These are phyloP conservation scores for Mrakia gelida DNA, from an alignment of 768 basidiomycete species.

Conservation along the genomic window DNA sequence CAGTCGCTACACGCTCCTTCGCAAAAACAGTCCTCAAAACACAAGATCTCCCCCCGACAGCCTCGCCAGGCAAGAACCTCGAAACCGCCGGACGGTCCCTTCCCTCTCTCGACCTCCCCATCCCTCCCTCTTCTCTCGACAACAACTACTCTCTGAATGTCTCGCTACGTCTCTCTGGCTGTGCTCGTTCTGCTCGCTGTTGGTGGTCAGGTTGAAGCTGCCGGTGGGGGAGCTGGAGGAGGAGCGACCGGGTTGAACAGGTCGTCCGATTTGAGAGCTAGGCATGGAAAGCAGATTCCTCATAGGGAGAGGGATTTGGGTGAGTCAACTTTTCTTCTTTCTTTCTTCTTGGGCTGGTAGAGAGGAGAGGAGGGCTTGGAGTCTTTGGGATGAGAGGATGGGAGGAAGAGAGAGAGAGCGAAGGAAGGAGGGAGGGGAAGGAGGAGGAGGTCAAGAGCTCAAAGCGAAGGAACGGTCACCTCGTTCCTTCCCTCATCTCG, in stretches of 20 bases:
- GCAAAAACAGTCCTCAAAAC: too few relatives aligned
- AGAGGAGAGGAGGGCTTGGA: neutral
- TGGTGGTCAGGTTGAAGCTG: neutral
- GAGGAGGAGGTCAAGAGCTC: neutral
- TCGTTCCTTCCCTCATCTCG: too few relatives aligned
- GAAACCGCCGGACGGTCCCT: conserved; percentile 4
- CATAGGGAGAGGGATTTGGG: neutral
- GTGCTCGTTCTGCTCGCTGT: neutral
- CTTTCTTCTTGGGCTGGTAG: neutral
- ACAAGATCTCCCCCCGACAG: neutral
- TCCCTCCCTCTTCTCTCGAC: neutral
- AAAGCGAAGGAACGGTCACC: too few relatives aligned
- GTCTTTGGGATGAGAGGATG: neutral
- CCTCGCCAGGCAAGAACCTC: neutral
- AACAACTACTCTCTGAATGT: neutral
- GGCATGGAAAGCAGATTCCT: neutral
- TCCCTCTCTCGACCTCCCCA: neutral
- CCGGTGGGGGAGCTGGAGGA: neutral
- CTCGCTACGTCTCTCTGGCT: neutral
- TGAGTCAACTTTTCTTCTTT: neutral
- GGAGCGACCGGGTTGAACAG: neutral
- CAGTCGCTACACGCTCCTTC: too few relatives aligned
- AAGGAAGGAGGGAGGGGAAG: neutral
- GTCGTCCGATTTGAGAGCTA: neutral
- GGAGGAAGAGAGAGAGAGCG: neutral